Percentiles rank a stretch among this genome's conserved stretches.
Evolutionary conservation across 768 basidiomycete genomes (phyloP).

Genomic region (Arthromyces matolae): DNA sequence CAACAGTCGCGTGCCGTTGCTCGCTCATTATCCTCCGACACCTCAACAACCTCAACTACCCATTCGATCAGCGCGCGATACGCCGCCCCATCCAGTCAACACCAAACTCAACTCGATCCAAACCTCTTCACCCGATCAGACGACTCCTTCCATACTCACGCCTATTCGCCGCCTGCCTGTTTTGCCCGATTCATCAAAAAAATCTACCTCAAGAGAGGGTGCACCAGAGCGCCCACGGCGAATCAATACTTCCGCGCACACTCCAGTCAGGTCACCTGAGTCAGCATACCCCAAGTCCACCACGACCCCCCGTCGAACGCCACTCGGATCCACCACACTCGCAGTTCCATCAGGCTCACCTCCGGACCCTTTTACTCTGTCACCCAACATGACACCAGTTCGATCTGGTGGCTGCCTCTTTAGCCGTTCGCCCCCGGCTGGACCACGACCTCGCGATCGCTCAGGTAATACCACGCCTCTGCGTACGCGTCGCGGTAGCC

Average conservation of each 20-base stretch:
- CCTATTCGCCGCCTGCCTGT: constrained; percentile 15
- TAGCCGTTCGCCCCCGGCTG: constrained; percentile 14
- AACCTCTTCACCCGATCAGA: background rate
- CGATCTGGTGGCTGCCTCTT: constrained; percentile 9
- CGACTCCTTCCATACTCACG: background rate
- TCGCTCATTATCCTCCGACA: constrained; percentile 12
- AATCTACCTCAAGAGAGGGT: background rate
- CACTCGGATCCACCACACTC: constrained; percentile 1
- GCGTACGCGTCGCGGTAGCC: constrained; percentile 2
- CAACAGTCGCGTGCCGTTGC: constrained; percentile 4
- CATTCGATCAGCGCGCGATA: constrained; percentile 4
- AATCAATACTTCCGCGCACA: background rate
- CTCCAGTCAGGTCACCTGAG: background rate
- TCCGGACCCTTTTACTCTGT: constrained; percentile 5
- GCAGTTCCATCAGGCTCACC: constrained; percentile 6
- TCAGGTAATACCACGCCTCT: constrained; percentile 11
- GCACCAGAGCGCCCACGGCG: constrained; percentile 1
- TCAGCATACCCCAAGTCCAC: background rate
- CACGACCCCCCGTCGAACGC: background rate
- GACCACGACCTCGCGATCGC: constrained; percentile 16
- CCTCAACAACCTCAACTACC: constrained; percentile 8
- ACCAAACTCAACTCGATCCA: background rate
- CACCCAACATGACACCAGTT: constrained; percentile 4
- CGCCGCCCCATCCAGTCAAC: constrained; percentile 1
- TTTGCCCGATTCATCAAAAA: constrained; percentile 10